These are phyloP conservation scores for Fragaria vesca DNA, from an alignment of 306 rosid species.

Conservation along the genomic window DNA sequence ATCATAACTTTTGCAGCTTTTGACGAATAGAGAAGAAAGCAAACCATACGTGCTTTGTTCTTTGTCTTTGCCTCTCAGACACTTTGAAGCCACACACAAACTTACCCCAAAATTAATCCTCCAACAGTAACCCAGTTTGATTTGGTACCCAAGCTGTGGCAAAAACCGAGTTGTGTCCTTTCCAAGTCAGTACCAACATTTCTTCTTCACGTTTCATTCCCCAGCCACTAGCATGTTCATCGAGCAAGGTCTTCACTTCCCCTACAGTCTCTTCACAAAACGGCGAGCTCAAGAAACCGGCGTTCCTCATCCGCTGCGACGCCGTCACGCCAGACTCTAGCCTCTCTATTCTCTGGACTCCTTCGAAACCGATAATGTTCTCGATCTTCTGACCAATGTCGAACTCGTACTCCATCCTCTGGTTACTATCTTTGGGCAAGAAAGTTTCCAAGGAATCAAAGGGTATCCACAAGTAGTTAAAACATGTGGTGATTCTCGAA, in stretches of 20 bases:
- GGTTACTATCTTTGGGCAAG: constrained; percentile 73
- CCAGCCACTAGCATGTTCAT: constrained; percentile 98
- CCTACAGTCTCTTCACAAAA: constrained; percentile 62
- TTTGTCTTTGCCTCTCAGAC: constrained; percentile 14
- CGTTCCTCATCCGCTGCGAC: constrained; percentile 60
- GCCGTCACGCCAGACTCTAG: constrained; percentile 48
- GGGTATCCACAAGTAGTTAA: constrained; percentile 92
- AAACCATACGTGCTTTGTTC: not conserved
- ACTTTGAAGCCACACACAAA: constrained; percentile 1
- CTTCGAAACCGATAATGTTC: constrained; percentile 72
- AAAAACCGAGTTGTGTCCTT: constrained; percentile 87
- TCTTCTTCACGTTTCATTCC: constrained; percentile 94
- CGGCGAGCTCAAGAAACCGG: constrained; percentile 49
- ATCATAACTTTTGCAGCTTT: constrained; percentile 26
- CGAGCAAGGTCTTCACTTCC: constrained; percentile 76
- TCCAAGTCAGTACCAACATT: constrained; percentile 88
- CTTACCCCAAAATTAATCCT: constrained; percentile 25
- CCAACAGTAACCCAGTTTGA: constrained; percentile 23
- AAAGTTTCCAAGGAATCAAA: constrained; percentile 89
- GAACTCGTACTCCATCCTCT: constrained; percentile 80
- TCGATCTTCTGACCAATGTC: constrained; percentile 89
- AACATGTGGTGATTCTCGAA: constrained; percentile 71
- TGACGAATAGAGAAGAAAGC: constrained; percentile 23
- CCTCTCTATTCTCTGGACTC: constrained; percentile 71
- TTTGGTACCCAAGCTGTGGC: constrained; percentile 81